Evolutionary conservation across 2,329 filamentous ascomycete genomes (phyloP).

Genomic region (Canariomyces notabilis): DNA sequence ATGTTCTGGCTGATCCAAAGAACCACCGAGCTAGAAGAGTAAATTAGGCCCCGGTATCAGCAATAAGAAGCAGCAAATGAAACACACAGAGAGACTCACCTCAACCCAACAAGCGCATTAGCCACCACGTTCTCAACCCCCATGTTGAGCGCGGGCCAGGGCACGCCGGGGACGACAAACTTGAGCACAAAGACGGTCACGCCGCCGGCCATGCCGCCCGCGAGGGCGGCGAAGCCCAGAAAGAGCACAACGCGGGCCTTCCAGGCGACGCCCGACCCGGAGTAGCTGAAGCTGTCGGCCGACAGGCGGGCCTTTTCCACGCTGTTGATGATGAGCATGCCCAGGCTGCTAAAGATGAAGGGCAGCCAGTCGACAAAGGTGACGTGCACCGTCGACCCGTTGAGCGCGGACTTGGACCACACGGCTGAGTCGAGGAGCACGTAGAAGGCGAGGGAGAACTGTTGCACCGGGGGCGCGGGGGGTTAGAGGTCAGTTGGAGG

Average conservation of each 20-base stretch:
- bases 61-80: not conserved
- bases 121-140: conserved; percentile 62
- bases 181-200: conserved; percentile 65
- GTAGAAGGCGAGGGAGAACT: conserved; percentile 67
- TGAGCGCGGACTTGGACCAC: conserved; percentile 57
- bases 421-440: conserved; percentile 63
- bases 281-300: conserved; percentile 59
- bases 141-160: conserved; percentile 59
- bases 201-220: conserved; percentile 63
- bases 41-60: too few relatives aligned
- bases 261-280: conserved; percentile 60
- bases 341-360: conserved; percentile 60
- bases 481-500: not conserved
- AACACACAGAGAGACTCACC: conserved; percentile 35
- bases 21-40: conserved; percentile 53
- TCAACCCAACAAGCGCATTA: conserved; percentile 58
- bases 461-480: not conserved
- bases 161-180: conserved; percentile 53
- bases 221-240: conserved; percentile 59
- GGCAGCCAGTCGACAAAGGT: conserved; percentile 67
- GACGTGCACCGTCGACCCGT: conserved; percentile 58
- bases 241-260: conserved; percentile 65
- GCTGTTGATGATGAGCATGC: conserved; percentile 68
- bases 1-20: conserved; percentile 68
- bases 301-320: conserved; percentile 63